These are phyloP conservation scores for Aspergillus egyptiacus DNA, from an alignment of 495 filamentous ascomycete genomes.

Conservation along the genomic window DNA sequence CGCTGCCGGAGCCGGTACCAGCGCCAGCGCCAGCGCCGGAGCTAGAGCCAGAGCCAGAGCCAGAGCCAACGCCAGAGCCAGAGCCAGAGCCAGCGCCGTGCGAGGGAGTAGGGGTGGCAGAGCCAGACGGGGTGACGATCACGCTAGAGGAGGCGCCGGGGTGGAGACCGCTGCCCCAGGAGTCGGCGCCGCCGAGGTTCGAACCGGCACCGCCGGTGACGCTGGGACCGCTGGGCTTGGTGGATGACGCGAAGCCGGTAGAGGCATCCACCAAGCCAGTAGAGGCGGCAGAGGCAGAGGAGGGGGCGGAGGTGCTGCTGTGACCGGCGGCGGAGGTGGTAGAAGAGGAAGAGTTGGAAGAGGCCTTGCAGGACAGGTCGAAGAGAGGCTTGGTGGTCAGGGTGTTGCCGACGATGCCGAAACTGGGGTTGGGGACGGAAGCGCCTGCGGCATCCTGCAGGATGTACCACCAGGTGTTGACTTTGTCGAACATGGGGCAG, in stretches of 20 bases:
- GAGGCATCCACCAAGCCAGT: constrained; percentile 7
- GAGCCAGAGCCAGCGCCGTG: constrained; percentile 15
- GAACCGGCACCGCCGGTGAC: constrained; percentile 15
- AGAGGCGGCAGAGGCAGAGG: constrained; percentile 14
- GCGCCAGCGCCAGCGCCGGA: constrained; percentile 17
- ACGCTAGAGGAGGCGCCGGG: constrained; percentile 19
- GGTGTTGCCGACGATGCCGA: constrained; percentile 54
- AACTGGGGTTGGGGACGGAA: constrained; percentile 57
- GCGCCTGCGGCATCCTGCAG: constrained; percentile 56
- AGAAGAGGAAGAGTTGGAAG: constrained; percentile 18
- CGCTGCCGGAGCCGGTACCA: constrained; percentile 14
- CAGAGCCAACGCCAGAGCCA: constrained; percentile 13
- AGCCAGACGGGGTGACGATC: constrained; percentile 27
- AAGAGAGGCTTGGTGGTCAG: constrained; percentile 55
- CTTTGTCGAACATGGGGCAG: constrained; percentile 61
- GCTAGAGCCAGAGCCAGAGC: constrained; percentile 13
- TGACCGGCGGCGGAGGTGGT: constrained; percentile 18
- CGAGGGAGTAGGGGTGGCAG: constrained; percentile 11
- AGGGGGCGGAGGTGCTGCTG: constrained; percentile 13
- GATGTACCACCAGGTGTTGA: constrained; percentile 71
- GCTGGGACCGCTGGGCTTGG: constrained; percentile 5
- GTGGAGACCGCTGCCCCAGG: constrained; percentile 9
- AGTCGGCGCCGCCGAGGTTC: constrained; percentile 11
- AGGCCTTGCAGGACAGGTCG: constrained; percentile 53
- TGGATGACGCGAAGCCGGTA: constrained; percentile 11